phyloP scores from a whole-genome alignment of 73 alveolate genomes.

The Paramecium sexaurelia region DNA sequence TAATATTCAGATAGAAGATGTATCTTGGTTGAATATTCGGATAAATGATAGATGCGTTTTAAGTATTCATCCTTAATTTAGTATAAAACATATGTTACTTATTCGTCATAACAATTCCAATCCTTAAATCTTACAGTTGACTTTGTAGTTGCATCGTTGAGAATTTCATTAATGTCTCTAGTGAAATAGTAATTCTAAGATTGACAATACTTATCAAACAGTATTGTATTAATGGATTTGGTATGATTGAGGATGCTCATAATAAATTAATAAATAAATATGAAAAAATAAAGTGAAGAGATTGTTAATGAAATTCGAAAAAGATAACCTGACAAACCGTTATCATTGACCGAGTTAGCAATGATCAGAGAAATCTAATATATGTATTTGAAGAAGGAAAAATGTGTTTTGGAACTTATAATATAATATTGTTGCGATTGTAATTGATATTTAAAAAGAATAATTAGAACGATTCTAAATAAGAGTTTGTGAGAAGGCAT shows the following conservation, averaged over 20 bases:
- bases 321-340: conserved; percentile 58
- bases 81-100: neutral
- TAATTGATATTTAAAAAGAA: neutral
- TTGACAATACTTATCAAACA: neutral
- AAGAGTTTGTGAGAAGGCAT: conserved; percentile 69
- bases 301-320: conserved; percentile 60
- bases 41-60: neutral
- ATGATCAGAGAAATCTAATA: conserved; percentile 55
- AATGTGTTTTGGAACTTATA: conserved; percentile 33
- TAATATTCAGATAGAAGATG: conserved; percentile 48
- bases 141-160: neutral
- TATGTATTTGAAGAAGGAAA: conserved; percentile 59
- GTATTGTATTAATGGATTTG: neutral
- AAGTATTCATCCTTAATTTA: conserved; percentile 24
- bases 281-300: conserved; percentile 64
- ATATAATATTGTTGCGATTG: conserved; percentile 65
- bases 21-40: conserved; percentile 44
- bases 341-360: conserved; percentile 62
- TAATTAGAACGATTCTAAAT: conserved; percentile 60
- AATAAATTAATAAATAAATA: conserved; percentile 1
- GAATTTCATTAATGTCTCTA: neutral
- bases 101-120: neutral
- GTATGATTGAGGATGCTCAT: neutral
- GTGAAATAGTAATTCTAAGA: conserved; percentile 7
- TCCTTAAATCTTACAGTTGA: neutral